Evolutionary conservation across 345 rosid genomes (phyloP), one percentile per base, ranked within the genome.

Genomic region (Aquilaria sinensis): DNA sequence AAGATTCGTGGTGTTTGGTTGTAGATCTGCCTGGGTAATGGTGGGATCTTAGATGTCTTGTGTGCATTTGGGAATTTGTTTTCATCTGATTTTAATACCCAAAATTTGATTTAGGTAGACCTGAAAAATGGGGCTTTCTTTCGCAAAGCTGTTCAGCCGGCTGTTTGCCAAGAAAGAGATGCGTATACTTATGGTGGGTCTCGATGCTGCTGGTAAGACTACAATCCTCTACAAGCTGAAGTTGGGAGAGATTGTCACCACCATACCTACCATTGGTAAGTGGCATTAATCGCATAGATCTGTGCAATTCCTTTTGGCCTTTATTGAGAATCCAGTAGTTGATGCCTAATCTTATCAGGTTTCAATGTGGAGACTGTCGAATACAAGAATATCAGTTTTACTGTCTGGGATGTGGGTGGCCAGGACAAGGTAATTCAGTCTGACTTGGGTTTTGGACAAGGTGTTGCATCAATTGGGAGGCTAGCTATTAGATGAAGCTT

Each of bases 161-260:
- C 81, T 85, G 3, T 85, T 85, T 65, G 88, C 91, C 31, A 85
- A 83, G 81, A 83, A 82, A 60, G 91, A 85, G 83, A 85, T 85
- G 91, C 81, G 88, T 57, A 85, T 85, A 57, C 81, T 85, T 31
- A 85, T 85, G 91, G 91, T 85, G n/a, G 91, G 88, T 73, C 91
- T 85, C 56, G 91, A 85, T 72, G 91, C 91, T 9, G 91, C 91
- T 78, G 91, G 91, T 80, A 85, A 85, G 85, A 85, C 91, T 1
- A 85, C 92, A 10, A 85, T 85, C 56, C 65, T 85, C 12, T 85
- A 85, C 85, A 85, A 85, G 84, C 88, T 85, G 72, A 85, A 85
- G 62, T 79, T 85, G 52, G 88, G 92, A 75, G 92, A 85, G 79
- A 85, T 85, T 53, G 92, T 85, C 33, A 85, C 92, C 61, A 85